Evolutionary conservation across 495 filamentous ascomycete genomes (phyloP).

Genomic region (Penicillium steckii): DNA sequence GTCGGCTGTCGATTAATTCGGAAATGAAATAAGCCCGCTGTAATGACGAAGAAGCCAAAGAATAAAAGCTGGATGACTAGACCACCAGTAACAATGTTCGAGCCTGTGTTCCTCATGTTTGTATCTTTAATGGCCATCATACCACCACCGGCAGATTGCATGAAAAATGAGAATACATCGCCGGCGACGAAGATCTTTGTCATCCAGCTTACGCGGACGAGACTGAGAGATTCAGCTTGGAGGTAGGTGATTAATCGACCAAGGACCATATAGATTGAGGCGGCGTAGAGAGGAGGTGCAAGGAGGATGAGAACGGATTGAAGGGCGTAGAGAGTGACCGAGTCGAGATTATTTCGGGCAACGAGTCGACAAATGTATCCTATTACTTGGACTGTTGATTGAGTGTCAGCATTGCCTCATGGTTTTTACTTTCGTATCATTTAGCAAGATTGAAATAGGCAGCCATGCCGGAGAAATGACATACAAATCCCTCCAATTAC

Average conservation of each 20-base stretch:
- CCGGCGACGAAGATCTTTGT: conserved; percentile 40
- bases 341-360: conserved; percentile 25
- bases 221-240: conserved; percentile 36
- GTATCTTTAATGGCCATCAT: conserved; percentile 16
- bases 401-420: not conserved
- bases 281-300: conserved; percentile 53
- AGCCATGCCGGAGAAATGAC: conserved; percentile 1
- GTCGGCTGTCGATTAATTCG: conserved; percentile 27
- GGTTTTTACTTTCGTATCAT: not conserved
- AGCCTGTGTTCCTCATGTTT: conserved; percentile 23
- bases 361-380: conserved; percentile 58
- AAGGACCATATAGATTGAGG: conserved; percentile 61
- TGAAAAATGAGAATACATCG: conserved; percentile 34
- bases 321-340: conserved; percentile 33
- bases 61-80: conserved; percentile 43
- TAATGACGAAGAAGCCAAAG: conserved; percentile 47
- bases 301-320: conserved; percentile 42
- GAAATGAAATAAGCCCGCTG: conserved; percentile 34
- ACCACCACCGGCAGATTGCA: conserved; percentile 28
- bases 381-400: conserved; percentile 49
- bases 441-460: too few species aligned
- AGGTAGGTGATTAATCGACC: conserved; percentile 48
- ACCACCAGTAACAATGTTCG: conserved; percentile 44
- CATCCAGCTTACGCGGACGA: conserved; percentile 27
- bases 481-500: conserved; percentile 26